Evolutionary conservation across 176 grass and related monocot species (phyloP).

Genomic region (Leersia perrieri): DNA sequence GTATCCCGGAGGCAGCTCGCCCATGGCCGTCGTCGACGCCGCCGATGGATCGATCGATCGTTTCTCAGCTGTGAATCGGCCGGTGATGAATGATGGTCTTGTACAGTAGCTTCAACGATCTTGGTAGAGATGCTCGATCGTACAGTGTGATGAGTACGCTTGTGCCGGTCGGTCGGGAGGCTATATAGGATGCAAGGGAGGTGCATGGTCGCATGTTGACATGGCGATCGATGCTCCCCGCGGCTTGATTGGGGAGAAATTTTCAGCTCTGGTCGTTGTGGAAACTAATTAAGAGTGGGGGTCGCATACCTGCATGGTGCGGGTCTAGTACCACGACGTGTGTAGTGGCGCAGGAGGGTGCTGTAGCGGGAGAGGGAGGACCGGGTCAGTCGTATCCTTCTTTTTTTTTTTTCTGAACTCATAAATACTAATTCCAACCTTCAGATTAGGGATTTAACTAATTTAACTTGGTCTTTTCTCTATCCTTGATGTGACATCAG

Average conservation of each 20-base stretch:
- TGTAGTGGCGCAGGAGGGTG: no score
- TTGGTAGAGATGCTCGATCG: no score
- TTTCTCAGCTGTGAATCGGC: background rate
- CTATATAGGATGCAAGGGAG: slow-evolving; percentile 33
- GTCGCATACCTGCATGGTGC: slow-evolving; percentile 22
- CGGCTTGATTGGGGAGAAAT: slow-evolving; percentile 11
- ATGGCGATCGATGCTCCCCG: background rate
- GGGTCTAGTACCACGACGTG: slow-evolving; percentile 4
- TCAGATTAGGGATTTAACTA: background rate
- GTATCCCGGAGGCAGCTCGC: slow-evolving; percentile 49
- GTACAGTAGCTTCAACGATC: no score
- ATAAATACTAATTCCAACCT: background rate
- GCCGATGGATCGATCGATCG: background rate
- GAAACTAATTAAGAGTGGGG: background rate
- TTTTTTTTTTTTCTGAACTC: background rate
- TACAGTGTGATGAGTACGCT: slow-evolving; percentile 23
- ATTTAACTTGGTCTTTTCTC: background rate
- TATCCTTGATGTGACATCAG: background rate
- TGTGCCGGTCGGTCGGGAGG: background rate
- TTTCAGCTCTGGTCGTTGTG: slow-evolving; percentile 8
- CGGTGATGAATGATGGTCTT: background rate
- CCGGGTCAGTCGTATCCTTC: slow-evolving; percentile 33
- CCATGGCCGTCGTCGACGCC: slow-evolving; percentile 26
- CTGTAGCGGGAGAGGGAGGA: background rate
- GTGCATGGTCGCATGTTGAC: slow-evolving; percentile 16